Conservation (phyloP, 305 asterid species). For the Solanum hybrid region DNA sequence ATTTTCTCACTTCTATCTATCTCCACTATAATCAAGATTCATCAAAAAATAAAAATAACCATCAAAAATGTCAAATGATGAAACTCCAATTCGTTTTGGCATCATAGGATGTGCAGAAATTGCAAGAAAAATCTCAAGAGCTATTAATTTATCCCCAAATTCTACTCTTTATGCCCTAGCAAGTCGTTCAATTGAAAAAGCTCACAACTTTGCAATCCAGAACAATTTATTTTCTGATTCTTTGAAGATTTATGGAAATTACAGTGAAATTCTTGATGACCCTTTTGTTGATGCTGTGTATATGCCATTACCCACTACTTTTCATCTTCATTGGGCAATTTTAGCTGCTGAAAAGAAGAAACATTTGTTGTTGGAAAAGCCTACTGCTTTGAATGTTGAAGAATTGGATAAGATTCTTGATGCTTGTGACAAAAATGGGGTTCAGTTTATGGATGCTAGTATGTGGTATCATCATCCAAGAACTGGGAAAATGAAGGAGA, state of each 20-base stretch:
- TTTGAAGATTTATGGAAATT: slow-evolving; percentile 49
- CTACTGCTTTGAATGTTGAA: slow-evolving; percentile 52
- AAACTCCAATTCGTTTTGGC: slow-evolving; percentile 53
- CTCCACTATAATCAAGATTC: background rate
- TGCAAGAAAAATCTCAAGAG: slow-evolving; percentile 61
- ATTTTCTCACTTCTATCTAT: background rate
- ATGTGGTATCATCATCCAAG: slow-evolving; percentile 97
- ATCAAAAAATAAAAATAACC: background rate
- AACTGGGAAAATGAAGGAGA: slow-evolving; percentile 52
- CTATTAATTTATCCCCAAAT: slow-evolving; percentile 46
- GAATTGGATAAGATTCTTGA: slow-evolving; percentile 46
- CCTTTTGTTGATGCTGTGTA: slow-evolving; percentile 65
- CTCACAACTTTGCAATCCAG: slow-evolving; percentile 35
- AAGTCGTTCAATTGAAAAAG: slow-evolving; percentile 62
- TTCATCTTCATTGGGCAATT: slow-evolving; percentile 60
- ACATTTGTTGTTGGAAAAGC: slow-evolving; percentile 73
- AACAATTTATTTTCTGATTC: slow-evolving; percentile 33
- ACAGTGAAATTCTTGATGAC: slow-evolving; percentile 53
- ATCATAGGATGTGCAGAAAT: slow-evolving; percentile 77
- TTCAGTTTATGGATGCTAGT: slow-evolving; percentile 87
- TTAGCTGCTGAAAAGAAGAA: slow-evolving; percentile 57
- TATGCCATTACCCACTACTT: slow-evolving; percentile 67
- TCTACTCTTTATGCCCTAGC: slow-evolving; percentile 53
- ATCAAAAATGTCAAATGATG: slow-evolving; percentile 24
- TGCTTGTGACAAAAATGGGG: slow-evolving; percentile 47